Percentiles rank a stretch among this genome's conserved stretches.
phyloP scores from a whole-genome alignment of 2,329 filamentous ascomycete species.

The Colletotrichum sp. region DNA sequence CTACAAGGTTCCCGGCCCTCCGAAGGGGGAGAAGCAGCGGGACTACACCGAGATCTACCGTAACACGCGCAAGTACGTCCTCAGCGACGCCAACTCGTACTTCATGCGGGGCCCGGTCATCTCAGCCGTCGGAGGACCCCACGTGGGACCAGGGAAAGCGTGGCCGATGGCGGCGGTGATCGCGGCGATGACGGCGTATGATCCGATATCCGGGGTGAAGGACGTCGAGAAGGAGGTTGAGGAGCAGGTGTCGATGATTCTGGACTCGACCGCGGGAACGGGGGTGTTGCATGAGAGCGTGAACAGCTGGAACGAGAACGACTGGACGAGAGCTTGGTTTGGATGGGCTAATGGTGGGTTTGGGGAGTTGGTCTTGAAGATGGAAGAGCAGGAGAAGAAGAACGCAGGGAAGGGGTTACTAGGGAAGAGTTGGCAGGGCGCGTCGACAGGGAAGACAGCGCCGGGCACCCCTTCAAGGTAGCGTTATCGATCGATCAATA shows the following conservation, averaged over 20 bases:
- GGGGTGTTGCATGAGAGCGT: conserved; percentile 57
- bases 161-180: conserved; percentile 65
- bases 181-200: conserved; percentile 52
- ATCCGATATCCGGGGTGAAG: conserved; percentile 25
- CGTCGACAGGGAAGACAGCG: background rate
- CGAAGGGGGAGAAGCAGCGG: conserved; percentile 35
- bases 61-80: conserved; percentile 80
- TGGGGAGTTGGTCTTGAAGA: conserved; percentile 43
- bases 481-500: background rate
- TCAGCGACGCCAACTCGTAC: conserved; percentile 80
- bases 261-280: conserved; percentile 43
- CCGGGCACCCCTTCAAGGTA: background rate
- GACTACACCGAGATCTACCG: conserved; percentile 71
- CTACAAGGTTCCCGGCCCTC: background rate
- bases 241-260: conserved; percentile 39
- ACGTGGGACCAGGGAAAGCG: conserved; percentile 64
- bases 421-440: conserved; percentile 5
- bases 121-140: conserved; percentile 72
- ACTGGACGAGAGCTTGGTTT: conserved; percentile 52
- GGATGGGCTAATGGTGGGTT: conserved; percentile 49
- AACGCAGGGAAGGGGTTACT: background rate
- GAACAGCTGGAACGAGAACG: conserved; percentile 42
- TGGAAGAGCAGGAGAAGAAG: conserved; percentile 17
- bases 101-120: conserved; percentile 71
- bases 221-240: conserved; percentile 38